Evolutionary conservation across 225 moss, liverwort and hornwort genomes (phyloP).

Genomic region (Sphagnum contortum): DNA sequence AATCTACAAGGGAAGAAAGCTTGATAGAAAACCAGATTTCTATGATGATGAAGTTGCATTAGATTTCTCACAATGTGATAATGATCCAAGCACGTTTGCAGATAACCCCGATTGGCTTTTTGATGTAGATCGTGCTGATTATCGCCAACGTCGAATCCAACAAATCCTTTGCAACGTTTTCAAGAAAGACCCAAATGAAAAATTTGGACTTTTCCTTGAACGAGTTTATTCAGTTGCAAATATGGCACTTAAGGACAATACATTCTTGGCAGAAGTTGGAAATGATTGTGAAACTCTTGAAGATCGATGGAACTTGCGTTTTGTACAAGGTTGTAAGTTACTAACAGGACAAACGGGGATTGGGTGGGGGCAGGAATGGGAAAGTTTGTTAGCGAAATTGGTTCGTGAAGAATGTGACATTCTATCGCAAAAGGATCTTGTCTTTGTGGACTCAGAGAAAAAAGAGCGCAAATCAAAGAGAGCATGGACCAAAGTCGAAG

Average conservation of each 20-base stretch:
- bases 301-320: constrained; percentile 28
- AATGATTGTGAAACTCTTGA: constrained; percentile 19
- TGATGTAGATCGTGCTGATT: constrained; percentile 33
- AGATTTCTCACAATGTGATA: constrained; percentile 22
- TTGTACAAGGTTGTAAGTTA: constrained; percentile 32
- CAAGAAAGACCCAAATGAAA: constrained; percentile 14
- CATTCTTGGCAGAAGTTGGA: constrained; percentile 17
- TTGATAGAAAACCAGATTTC: constrained; percentile 19
- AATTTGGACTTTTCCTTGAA: constrained; percentile 28
- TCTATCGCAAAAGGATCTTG: constrained; percentile 19
- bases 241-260: constrained; percentile 8
- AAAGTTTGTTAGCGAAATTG: constrained; percentile 24
- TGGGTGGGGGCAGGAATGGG: constrained; percentile 23
- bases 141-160: constrained; percentile 21
- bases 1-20: constrained; percentile 5
- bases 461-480: constrained; percentile 22
- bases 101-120: constrained; percentile 26
- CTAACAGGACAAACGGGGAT: constrained; percentile 19
- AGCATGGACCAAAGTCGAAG: constrained; percentile 29
- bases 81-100: constrained; percentile 14
- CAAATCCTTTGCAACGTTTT: constrained; percentile 21
- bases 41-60: constrained; percentile 20
- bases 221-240: constrained; percentile 23
- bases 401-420: constrained; percentile 44
- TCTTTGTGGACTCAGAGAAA: constrained; percentile 20